phyloP scores from a whole-genome alignment of 805 yeast species.

The Ogataea populi-albae region DNA sequence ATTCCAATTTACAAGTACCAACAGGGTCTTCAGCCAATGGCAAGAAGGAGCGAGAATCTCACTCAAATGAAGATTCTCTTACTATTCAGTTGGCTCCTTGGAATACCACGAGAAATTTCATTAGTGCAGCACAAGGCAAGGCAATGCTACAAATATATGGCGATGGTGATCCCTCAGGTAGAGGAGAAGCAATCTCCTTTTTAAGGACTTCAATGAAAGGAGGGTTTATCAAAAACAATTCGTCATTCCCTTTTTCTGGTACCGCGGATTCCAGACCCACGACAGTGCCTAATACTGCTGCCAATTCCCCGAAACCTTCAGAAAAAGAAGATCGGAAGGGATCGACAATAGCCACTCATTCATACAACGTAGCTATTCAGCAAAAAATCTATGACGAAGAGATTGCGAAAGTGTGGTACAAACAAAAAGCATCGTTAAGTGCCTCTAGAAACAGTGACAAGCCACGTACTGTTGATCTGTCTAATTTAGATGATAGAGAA shows the following conservation, averaged over 20 bases:
- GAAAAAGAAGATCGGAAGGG: slow-evolving; percentile 36
- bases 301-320: slow-evolving; percentile 17
- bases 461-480: slow-evolving; percentile 20
- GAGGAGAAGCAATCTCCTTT: slow-evolving; percentile 85
- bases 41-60: slow-evolving; percentile 13
- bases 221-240: slow-evolving; percentile 52
- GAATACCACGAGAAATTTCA: slow-evolving; percentile 89
- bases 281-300: slow-evolving; percentile 1
- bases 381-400: slow-evolving; percentile 92
- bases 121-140: slow-evolving; percentile 92
- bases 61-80: slow-evolving; percentile 53
- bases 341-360: slow-evolving; percentile 56
- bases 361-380: slow-evolving; percentile 78
- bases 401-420: slow-evolving; percentile 83
- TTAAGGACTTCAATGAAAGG: slow-evolving; percentile 93
- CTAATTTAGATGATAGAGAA: slow-evolving; percentile 18
- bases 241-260: slow-evolving; percentile 13
- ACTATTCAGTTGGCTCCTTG: slow-evolving; percentile 91
- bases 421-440: slow-evolving; percentile 64
- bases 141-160: slow-evolving; percentile 95
- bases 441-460: slow-evolving; percentile 25
- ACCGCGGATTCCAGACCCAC: too few species aligned
- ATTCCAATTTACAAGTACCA: slow-evolving; percentile 1
- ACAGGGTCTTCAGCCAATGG: slow-evolving; percentile 9
- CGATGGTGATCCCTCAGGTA: slow-evolving; percentile 91